These are phyloP conservation scores for Pyrenochaeta sp. DNA, from an alignment of 2,329 filamentous ascomycete genomes.

Conservation along the genomic window DNA sequence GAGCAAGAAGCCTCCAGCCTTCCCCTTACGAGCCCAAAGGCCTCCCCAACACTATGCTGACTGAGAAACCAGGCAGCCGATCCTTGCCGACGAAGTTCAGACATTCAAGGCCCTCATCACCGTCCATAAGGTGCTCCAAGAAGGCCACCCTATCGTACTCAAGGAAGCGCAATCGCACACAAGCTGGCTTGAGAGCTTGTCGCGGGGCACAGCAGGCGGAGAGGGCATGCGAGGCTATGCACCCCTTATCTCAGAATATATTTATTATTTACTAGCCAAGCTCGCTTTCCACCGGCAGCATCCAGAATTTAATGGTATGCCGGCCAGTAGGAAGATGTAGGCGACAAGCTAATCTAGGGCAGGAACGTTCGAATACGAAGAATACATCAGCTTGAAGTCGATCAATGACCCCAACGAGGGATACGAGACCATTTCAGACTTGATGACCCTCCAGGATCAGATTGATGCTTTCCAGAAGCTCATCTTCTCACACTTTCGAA, in stretches of 20 bases:
- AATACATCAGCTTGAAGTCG: constrained; percentile 96
- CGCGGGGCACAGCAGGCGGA: constrained; percentile 76
- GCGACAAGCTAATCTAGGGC: constrained; percentile 25
- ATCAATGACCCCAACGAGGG: constrained; percentile 99
- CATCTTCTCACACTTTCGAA: constrained; percentile 95
- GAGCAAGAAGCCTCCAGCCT: not conserved
- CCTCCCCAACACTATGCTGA: constrained; percentile 19
- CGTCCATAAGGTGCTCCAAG: constrained; percentile 95
- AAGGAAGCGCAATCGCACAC: constrained; percentile 89
- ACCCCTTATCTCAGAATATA: constrained; percentile 94
- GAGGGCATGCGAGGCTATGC: constrained; percentile 89
- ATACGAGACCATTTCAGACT: constrained; percentile 92
- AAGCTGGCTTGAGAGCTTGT: constrained; percentile 91
- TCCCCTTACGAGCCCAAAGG: not conserved
- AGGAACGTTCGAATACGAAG: constrained; percentile 95
- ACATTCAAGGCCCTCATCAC: constrained; percentile 99
- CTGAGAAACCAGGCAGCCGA: constrained; percentile 76
- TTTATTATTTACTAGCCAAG: constrained; percentile 93
- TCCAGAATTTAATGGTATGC: constrained; percentile 89
- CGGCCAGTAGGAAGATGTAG: not conserved
- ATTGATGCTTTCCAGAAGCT: constrained; percentile 99
- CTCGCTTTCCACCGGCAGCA: constrained; percentile 96
- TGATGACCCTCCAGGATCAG: constrained; percentile 97
- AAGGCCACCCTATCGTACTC: constrained; percentile 88
- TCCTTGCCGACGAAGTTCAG: constrained; percentile 96